phyloP scores from a whole-genome alignment of 768 basidiomycete genomes.

The Russula virescens region DNA sequence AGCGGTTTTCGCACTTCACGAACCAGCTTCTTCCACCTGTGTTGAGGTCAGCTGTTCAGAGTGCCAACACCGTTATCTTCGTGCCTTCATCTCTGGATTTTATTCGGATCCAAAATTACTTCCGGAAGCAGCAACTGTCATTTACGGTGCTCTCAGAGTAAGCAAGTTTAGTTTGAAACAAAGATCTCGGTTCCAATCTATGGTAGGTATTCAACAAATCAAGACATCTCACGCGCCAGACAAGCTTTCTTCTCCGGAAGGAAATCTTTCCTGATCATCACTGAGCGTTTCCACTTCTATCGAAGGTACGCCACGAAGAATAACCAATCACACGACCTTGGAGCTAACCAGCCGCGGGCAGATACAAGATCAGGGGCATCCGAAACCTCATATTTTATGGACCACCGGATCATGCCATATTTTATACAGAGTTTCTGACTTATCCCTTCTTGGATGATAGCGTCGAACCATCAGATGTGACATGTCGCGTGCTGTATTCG shows the following conservation, averaged over 20 bases:
- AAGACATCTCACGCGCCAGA: slow-evolving; percentile 90
- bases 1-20: slow-evolving; percentile 82
- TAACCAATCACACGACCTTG: slow-evolving; percentile 1
- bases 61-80: slow-evolving; percentile 81
- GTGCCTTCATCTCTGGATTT: slow-evolving; percentile 97
- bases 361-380: slow-evolving; percentile 90
- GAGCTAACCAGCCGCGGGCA: slow-evolving; percentile 28
- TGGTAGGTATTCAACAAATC: slow-evolving; percentile 80
- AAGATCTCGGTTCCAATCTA: background rate
- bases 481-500: slow-evolving; percentile 72
- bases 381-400: slow-evolving; percentile 92
- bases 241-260: slow-evolving; percentile 88
- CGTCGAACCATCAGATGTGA: slow-evolving; percentile 84
- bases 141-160: slow-evolving; percentile 91
- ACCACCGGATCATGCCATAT: slow-evolving; percentile 84
- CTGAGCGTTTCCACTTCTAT: slow-evolving; percentile 99
- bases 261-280: slow-evolving; percentile 82
- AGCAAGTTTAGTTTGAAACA: slow-evolving; percentile 24
- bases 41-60: slow-evolving; percentile 90
- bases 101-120: slow-evolving; percentile 82
- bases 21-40: slow-evolving; percentile 81
- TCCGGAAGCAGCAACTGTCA: slow-evolving; percentile 65
- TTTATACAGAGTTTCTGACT: slow-evolving; percentile 84
- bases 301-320: slow-evolving; percentile 47
- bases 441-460: slow-evolving; percentile 89